Percentiles rank a stretch among this genome's conserved stretches.
Conservation (phyloP, 192 early-diverging fungal species). For the Mycoemilia scoparia region DNA sequence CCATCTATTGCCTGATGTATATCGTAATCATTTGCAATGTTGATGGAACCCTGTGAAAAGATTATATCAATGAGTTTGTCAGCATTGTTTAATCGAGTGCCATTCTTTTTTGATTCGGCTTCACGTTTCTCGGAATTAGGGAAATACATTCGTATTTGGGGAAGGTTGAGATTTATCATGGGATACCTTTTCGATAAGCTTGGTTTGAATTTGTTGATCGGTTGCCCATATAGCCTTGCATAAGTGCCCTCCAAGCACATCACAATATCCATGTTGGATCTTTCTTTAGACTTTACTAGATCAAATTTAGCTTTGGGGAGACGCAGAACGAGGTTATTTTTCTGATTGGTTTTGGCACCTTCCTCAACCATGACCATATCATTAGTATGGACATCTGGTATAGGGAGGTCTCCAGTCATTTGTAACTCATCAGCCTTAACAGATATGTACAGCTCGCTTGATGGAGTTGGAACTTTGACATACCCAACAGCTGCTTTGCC, state of each 20-base stretch:
- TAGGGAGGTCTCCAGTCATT: no score
- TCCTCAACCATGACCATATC: no score
- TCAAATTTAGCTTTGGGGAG: constrained; percentile 12
- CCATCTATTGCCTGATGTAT: constrained; percentile 31
- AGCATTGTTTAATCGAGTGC: constrained; percentile 21
- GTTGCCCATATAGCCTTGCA: constrained; percentile 19
- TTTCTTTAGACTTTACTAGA: constrained; percentile 7
- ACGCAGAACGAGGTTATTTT: no score
- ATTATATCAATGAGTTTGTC: constrained; percentile 19
- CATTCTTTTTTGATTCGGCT: constrained; percentile 10
- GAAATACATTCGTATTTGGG: constrained; percentile 8
- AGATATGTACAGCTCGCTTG: no score
- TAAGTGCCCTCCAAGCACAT: constrained; percentile 13
- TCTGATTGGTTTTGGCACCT: no score
- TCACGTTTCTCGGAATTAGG: constrained; percentile 15
- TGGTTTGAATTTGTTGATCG: constrained; percentile 12
- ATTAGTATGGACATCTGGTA: no score
- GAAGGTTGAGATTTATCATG: constrained; percentile 16
- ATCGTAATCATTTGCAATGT: constrained; percentile 23
- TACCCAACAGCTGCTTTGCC: no score
- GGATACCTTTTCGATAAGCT: constrained; percentile 8
- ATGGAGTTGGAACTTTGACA: no score
- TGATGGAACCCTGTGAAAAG: constrained; percentile 21
- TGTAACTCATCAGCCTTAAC: no score
- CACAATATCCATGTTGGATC: constrained; percentile 9